A percentile compares a stretch with the other conserved stretches of the same genome.
Conservation (phyloP, 495 filamentous ascomycete species). For the Penicillium ucsense region DNA sequence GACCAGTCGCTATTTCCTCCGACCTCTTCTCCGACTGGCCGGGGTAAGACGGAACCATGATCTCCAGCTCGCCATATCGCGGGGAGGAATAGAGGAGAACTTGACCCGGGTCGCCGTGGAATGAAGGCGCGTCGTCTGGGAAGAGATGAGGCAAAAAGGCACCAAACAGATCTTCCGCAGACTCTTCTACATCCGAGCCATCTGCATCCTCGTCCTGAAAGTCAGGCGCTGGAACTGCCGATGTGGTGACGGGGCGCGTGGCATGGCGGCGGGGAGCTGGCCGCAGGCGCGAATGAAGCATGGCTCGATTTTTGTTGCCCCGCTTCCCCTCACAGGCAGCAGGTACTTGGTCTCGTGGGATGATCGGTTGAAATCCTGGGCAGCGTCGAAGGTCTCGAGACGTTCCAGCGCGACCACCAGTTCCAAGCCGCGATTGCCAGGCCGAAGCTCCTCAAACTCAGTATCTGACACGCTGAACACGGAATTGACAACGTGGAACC, state of each 20-base stretch:
- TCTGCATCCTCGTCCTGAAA: conserved; percentile 3
- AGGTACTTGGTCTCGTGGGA: not conserved
- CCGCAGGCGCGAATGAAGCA: conserved; percentile 25
- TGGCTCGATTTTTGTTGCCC: not conserved
- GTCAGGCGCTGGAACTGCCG: conserved; percentile 10
- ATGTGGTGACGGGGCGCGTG: not conserved
- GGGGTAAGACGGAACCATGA: conserved; percentile 35
- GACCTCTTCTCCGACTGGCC: conserved; percentile 12
- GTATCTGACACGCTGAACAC: no score
- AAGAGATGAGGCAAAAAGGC: conserved; percentile 61
- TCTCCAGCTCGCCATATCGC: conserved; percentile 41
- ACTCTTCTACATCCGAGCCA: conserved; percentile 9
- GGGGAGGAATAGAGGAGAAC: conserved; percentile 58
- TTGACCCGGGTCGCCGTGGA: conserved; percentile 64
- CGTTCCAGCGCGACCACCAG: no score
- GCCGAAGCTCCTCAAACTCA: no score
- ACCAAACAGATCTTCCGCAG: conserved; percentile 55
- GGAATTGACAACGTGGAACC: no score
- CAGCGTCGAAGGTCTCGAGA: no score
- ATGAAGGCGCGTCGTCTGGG: conserved; percentile 61
- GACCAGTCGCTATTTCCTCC: conserved; percentile 10
- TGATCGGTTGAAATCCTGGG: not conserved
- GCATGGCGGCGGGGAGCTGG: conserved; percentile 20
- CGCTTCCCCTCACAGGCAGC: not conserved
- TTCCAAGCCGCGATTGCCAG: no score